phyloP scores from a whole-genome alignment of 2,329 filamentous ascomycete species.

The Magnaporthiopsis poae region DNA sequence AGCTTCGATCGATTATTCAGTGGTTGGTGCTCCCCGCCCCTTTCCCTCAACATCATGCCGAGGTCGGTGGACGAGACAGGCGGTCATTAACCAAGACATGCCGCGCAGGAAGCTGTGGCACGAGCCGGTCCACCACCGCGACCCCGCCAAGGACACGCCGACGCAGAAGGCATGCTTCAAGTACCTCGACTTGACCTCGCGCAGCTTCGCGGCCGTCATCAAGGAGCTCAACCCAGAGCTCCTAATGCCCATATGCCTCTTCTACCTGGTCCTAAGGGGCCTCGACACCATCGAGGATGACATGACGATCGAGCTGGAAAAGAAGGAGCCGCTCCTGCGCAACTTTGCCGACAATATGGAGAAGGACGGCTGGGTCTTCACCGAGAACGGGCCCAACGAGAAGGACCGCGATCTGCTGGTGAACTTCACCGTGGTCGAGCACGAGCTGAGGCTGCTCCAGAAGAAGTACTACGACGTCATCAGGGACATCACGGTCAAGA shows the following conservation, averaged over 20 bases:
- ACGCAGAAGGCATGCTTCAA: conserved; percentile 76
- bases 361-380: conserved; percentile 81
- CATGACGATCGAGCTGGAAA: conserved; percentile 74
- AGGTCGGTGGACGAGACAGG: neutral
- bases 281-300: conserved; percentile 99
- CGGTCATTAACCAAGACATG: conserved; percentile 14
- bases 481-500: conserved; percentile 81
- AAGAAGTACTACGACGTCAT: conserved; percentile 75
- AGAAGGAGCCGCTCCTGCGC: conserved; percentile 78
- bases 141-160: conserved; percentile 62
- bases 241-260: conserved; percentile 73
- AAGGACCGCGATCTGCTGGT: conserved; percentile 89
- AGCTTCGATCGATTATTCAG: conserved; percentile 78
- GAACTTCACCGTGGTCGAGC: conserved; percentile 78
- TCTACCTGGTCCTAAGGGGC: conserved; percentile 85
- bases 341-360: conserved; percentile 72
- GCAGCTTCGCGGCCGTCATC: conserved; percentile 87
- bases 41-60: neutral
- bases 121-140: conserved; percentile 78
- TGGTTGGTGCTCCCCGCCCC: conserved; percentile 49
- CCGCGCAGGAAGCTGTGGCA: conserved; percentile 82
- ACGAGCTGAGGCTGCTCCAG: conserved; percentile 83
- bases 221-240: conserved; percentile 92
- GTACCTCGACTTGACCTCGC: conserved; percentile 77
- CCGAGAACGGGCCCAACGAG: conserved; percentile 76